Evolutionary conservation across 2,329 filamentous ascomycete genomes (phyloP), one percentile per base, ranked within the genome.

Genomic region (Ceratocystis harringtonii): DNA sequence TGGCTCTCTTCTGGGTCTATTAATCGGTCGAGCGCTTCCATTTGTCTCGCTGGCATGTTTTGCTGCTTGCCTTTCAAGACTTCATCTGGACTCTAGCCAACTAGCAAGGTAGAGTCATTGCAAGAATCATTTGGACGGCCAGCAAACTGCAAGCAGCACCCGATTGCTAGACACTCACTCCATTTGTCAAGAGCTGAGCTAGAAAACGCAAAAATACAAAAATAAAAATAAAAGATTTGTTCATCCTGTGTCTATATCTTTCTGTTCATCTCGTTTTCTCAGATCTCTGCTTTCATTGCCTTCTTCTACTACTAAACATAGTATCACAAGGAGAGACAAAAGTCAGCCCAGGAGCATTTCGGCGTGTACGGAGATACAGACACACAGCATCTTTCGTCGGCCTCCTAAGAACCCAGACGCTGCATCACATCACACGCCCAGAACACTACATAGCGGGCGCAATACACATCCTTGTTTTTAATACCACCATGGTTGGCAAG

Each of bases 401-500:
- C 36, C 36, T 41, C 12, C 10, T 15, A 41, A 41, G 36, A 15
- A 52, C 2, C 48, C 25, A 52, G 19, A 52, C 48, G 48, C 48
- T 28, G 48, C 5, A 52, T 28, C 48, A 52, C 48, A 25, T 25
- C 48, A 8, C 48, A 52, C 48, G 22, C 22, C 48, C n/a, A 19
- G n/a, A n/a, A 52, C 48, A 25, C n/a, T n/a, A n/a, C 22, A 25
- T 19, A 22, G 4, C 48, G 48, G 22, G 7, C 6, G 25, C 15
- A 58, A 2, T 25, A 58, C 55, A 58, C 25, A 58, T 15, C 7
- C 25, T 25, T 32, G 5, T 28, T 25, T 8, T 15, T 28, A 8
- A 58, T 19, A 32, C 15, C 28, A 22, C 30, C 28, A 81, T 83
- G 80, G 79, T 77, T 4, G 80, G 79, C 28, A 81, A 77, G 68